These are phyloP conservation scores for Achlya hypogyna DNA, from an alignment of 352 stramenopile genomes.

Conservation along the genomic window DNA sequence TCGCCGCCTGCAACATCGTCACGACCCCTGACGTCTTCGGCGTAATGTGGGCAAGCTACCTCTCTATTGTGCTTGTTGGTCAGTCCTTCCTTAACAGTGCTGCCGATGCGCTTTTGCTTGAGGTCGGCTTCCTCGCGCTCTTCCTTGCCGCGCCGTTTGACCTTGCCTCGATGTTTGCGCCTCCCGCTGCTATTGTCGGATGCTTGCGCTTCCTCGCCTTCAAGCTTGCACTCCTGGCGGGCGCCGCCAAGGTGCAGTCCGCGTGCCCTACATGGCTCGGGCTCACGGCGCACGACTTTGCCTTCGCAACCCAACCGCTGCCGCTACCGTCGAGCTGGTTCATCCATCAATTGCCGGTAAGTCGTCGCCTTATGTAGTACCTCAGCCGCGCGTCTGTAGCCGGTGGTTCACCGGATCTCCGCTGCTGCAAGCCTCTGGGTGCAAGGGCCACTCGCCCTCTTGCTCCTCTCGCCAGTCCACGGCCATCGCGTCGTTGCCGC, in stretches of 20 bases:
- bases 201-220: constrained; percentile 84
- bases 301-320: constrained; percentile 84
- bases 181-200: constrained; percentile 33
- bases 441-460: constrained; percentile 79
- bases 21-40: constrained; percentile 28
- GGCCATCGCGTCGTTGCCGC: constrained; percentile 43
- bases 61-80: constrained; percentile 70
- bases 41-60: constrained; percentile 50
- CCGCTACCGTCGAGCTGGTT: constrained; percentile 80
- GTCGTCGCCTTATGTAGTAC: constrained; percentile 11
- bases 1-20: constrained; percentile 29
- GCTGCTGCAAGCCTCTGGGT: constrained; percentile 81
- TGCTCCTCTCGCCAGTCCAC: constrained; percentile 66
- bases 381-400: constrained; percentile 23
- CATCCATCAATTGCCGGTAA: constrained; percentile 65
- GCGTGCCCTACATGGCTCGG: constrained; percentile 84
- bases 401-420: constrained; percentile 57
- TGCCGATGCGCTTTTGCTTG: constrained; percentile 88
- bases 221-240: constrained; percentile 92
- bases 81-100: constrained; percentile 87
- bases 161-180: constrained; percentile 26
- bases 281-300: constrained; percentile 86
- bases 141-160: constrained; percentile 32
- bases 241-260: constrained; percentile 87
- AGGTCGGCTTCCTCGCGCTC: constrained; percentile 68